Base-by-base conservation (phyloP, 192 early-diverging fungal genomes). In the Haplosporangium gracile region DNA sequence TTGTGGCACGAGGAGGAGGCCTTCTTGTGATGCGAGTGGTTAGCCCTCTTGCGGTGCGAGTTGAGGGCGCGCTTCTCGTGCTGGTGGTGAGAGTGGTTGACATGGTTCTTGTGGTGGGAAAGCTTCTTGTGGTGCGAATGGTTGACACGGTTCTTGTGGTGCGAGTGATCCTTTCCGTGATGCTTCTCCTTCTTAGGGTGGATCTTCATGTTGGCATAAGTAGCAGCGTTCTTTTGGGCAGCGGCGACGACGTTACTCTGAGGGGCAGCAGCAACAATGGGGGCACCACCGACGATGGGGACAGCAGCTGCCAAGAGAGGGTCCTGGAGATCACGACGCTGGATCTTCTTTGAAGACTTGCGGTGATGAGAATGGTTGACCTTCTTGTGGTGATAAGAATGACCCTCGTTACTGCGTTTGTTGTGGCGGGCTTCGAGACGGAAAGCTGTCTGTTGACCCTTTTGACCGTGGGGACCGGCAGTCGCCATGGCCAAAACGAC, bases 401-500 rank as follows among this genome's bases (percentile, higher is more conserved):
- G 73, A 1, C 29, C 42, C 24, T 5, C 11, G 69, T 81, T 76
- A n/a, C 51, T 49, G 29, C 76, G 40, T 13, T 79, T 74, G 55
- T 51, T 11, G 49, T 86, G 83, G 47, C 83, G 83, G 43, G 78
- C 70, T 65, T 79, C 78, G 36, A 85, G 49, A 13, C 75, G 78
- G 83, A 85, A 85, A 26, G 69, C n/a, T 1, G 83, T 39, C 60
- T 85, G 83, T 20, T 65, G 60, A 15, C 60, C 60, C 60, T 65
- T 65, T 32, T 78, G 76, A 24, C 77, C 70, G 29, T 72, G 82
- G 51, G 40, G 47, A 74, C 75, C 79, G 57, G 76, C 84, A 16
- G 71, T 74, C 29, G 72, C 84, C 15, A 86, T 81, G 39, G 84
- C 84, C 29, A 86, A 63, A 76, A 86, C 26, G 49, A 70, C 76